Evolutionary conservation across 192 early-diverging fungal genomes (phyloP).

Genomic region (Coemansia sp.): DNA sequence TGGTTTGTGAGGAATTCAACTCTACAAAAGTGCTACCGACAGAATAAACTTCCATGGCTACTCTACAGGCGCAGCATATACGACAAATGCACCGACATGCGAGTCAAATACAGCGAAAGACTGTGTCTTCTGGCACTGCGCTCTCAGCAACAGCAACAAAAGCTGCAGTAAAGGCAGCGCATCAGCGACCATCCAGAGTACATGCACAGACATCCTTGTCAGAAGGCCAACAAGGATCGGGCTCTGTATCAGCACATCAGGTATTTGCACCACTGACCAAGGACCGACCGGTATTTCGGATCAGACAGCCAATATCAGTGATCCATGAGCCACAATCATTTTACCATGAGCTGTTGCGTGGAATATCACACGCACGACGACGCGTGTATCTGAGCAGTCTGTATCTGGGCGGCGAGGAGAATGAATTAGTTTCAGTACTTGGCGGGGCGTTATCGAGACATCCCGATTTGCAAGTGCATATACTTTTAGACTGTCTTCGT

Average conservation of each 20-base stretch:
- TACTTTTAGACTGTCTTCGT: constrained; percentile 88
- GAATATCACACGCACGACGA: constrained; percentile 67
- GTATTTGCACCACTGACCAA: constrained; percentile 35
- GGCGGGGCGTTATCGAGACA: constrained; percentile 58
- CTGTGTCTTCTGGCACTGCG: neutral
- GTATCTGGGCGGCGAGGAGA: constrained; percentile 83
- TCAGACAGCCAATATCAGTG: constrained; percentile 44
- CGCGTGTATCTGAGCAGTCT: constrained; percentile 84
- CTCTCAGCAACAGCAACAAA: constrained; percentile 1
- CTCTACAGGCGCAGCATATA: neutral
- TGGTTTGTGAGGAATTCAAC: neutral
- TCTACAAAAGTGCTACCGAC: neutral
- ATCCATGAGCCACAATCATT: constrained; percentile 59
- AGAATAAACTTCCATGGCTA: neutral
- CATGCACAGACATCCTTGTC: neutral
- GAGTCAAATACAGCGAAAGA: neutral
- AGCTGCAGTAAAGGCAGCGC: neutral
- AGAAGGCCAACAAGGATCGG: neutral
- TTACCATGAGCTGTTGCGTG: constrained; percentile 51
- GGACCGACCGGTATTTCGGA: constrained; percentile 39
- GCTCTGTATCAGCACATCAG: constrained; percentile 20
- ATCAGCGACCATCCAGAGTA: neutral
- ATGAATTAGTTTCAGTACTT: constrained; percentile 67
- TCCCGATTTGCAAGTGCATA: constrained; percentile 59
- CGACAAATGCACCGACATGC: neutral